These are phyloP conservation scores for Arachis monticola DNA, from an alignment of 331 rosid species.

Conservation along the genomic window DNA sequence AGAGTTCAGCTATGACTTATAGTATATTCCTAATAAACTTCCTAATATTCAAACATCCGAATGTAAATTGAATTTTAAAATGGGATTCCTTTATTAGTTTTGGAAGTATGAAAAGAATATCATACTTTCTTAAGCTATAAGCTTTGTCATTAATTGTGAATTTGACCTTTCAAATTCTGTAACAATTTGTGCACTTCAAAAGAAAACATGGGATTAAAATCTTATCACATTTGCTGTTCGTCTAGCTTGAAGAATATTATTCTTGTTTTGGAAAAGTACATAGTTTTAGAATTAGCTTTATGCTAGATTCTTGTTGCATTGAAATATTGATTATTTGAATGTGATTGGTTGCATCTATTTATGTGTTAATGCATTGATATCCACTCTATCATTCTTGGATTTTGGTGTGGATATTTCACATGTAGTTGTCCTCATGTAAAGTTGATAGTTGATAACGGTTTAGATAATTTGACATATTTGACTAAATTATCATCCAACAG, in stretches of 20 bases:
- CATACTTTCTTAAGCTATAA: background rate
- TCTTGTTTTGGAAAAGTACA: conserved; percentile 9
- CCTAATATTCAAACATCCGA: background rate
- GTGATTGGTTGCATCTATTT: conserved; percentile 27
- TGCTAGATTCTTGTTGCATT: conserved; percentile 5
- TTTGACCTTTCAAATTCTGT: background rate
- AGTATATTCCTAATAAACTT: background rate
- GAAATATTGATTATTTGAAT: background rate
- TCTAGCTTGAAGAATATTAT: background rate
- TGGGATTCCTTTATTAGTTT: background rate
- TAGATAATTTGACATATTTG: no score
- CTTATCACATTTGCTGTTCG: background rate
- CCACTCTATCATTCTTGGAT: no score
- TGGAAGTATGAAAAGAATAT: background rate
- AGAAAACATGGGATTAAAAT: background rate
- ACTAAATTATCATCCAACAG: no score
- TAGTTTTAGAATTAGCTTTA: conserved; percentile 10
- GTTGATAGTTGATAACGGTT: no score
- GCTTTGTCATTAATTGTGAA: background rate
- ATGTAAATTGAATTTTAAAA: background rate
- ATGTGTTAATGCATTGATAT: background rate
- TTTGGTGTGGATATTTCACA: no score
- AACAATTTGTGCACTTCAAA: conserved; percentile 14
- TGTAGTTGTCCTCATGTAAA: no score
- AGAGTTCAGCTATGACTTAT: background rate